phyloP scores from a whole-genome alignment of 169 alveolate species.

The Plasmodium falciparum region DNA sequence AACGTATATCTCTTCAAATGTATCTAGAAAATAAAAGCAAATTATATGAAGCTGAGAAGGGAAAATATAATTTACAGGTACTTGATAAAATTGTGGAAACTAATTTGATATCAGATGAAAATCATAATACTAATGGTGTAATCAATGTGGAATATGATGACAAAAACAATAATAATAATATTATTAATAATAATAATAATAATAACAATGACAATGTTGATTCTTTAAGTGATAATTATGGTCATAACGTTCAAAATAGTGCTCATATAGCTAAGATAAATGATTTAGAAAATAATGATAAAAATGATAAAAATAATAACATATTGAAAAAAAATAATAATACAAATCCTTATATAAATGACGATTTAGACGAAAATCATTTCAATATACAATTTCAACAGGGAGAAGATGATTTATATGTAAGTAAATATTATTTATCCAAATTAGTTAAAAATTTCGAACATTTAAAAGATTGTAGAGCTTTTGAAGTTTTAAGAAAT shows the following conservation, averaged over 20 bases:
- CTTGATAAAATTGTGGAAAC: not conserved
- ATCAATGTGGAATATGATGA: constrained; percentile 8
- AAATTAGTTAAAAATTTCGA: constrained; percentile 77
- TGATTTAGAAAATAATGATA: not conserved
- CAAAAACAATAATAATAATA: constrained; percentile 15
- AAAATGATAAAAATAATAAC: constrained; percentile 8
- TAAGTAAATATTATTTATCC: constrained; percentile 37
- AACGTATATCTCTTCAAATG: constrained; percentile 10
- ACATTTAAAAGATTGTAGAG: constrained; percentile 88
- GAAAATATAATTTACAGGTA: not conserved
- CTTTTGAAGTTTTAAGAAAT: constrained; percentile 94
- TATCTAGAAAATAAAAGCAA: constrained; percentile 13
- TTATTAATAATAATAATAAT: constrained; percentile 15
- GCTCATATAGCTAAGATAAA: not conserved
- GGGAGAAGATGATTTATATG: constrained; percentile 36
- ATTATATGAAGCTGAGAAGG: not conserved
- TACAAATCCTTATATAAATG: not conserved
- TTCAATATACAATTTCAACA: constrained; percentile 6
- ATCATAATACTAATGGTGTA: not conserved
- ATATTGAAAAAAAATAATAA: not conserved
- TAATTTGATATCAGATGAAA: not conserved
- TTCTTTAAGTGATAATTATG: not conserved
- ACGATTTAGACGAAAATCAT: not conserved
- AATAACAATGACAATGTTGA: not conserved
- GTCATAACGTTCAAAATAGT: not conserved